Base-by-base conservation (phyloP, 495 filamentous ascomycete species). In the Penicillium simplicissimum region DNA sequence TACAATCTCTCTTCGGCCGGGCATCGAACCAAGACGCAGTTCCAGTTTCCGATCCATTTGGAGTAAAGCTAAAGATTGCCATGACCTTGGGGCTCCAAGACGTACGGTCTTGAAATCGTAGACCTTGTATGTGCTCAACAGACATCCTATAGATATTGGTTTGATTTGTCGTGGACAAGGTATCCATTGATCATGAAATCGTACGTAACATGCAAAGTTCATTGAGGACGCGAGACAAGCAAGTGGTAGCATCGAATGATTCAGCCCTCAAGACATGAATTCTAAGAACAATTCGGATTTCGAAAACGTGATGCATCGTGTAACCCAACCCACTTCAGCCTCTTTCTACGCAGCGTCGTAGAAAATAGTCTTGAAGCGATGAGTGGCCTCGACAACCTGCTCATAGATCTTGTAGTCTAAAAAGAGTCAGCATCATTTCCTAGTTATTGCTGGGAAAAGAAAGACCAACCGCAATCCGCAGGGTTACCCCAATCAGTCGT, bases 371-470 rank as follows among this genome's bases (percentile, higher is more conserved):
- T 90, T 93, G 68, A 91, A 86, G 55, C 87, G 83, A 76, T 97
- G 95, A 11, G 91, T 93, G n/a, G 88, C 86, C 65, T 97, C 90
- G 13, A 96, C 93, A 8, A 97, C 87, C 0, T 88, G 85, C 57
- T 94, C 89, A 48, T 88, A 88, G 53, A 92, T 83, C 62, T 81
- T 84, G 73, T 88, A 93, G 79, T 98, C 93, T 96, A 65, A n/a
- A 65, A 15, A 33, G 15, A 21, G 8, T 8, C 9, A 28, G n/a
- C 28, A 52, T n/a, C n/a, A n/a, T n/a, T n/a, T n/a, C n/a, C n/a
- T n/a, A n/a, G n/a, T n/a, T n/a, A n/a, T n/a, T n/a, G n/a, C n/a
- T n/a, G n/a, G n/a, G n/a, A n/a, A n/a, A n/a, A n/a, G n/a, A 52
- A 60, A 54, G 40, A 74, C 74, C 61, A 60, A 76, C 75, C 74